These are phyloP conservation scores for Exserohilum rostratum DNA, from an alignment of 2,329 filamentous ascomycete species.

Conservation along the genomic window DNA sequence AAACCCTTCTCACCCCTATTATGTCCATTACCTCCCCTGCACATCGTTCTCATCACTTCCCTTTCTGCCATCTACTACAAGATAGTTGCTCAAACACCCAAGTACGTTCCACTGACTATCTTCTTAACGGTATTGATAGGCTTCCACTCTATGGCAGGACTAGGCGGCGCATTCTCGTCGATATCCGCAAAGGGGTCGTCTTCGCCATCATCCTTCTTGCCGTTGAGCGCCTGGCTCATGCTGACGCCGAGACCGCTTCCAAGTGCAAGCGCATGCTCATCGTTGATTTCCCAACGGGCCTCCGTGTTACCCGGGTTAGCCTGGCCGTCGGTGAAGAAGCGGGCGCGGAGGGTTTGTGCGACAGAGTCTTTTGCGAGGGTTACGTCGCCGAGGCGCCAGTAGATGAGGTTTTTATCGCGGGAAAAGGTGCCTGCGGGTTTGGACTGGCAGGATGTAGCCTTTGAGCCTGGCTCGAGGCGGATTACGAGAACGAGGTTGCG, in stretches of 20 bases:
- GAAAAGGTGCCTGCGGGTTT: constrained; percentile 81
- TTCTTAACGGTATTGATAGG: constrained; percentile 43
- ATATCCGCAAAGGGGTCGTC: constrained; percentile 76
- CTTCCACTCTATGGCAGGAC: constrained; percentile 40
- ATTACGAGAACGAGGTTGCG: constrained; percentile 78
- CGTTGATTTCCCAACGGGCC: constrained; percentile 75
- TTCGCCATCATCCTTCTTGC: constrained; percentile 49
- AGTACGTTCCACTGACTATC: constrained; percentile 47
- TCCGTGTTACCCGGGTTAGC: constrained; percentile 79
- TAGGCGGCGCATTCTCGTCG: constrained; percentile 32
- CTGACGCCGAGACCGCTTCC: constrained; percentile 69
- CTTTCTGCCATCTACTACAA: background rate
- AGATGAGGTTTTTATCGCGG: constrained; percentile 76
- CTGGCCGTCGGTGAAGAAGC: constrained; percentile 75
- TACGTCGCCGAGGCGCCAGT: constrained; percentile 81
- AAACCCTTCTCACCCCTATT: background rate
- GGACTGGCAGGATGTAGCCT: constrained; percentile 71
- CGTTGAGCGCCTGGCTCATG: constrained; percentile 47
- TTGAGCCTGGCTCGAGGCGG: constrained; percentile 68
- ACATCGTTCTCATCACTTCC: background rate
- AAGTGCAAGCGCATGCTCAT: constrained; percentile 54
- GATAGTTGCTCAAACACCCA: constrained; percentile 31
- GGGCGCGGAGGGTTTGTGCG: constrained; percentile 79
- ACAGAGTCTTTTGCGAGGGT: constrained; percentile 63
- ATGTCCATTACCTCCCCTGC: background rate